Evolutionary conservation across 2,329 filamentous ascomycete species (phyloP), one percentile per base, ranked within the genome.

Genomic region (Diaporthe humulicola): DNA sequence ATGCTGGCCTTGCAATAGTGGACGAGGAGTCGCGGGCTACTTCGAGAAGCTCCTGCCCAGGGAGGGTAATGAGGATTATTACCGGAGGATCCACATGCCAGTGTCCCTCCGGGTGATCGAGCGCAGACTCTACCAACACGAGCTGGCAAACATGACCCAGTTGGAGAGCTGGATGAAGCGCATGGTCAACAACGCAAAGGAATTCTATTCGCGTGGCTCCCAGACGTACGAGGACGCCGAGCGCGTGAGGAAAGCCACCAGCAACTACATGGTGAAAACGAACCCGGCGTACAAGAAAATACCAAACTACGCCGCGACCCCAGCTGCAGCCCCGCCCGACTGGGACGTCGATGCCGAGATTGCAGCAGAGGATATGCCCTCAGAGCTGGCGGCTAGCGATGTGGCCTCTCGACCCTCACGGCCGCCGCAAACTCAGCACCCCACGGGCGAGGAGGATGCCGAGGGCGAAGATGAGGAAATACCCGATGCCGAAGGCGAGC

Each of bases 111-210:
- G 93, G 78, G 93, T 89, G 2, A 93, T 97, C 76, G 94, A 97
- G 86, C 87, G 88, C 60, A 96, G 95, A 83, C 87, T 98, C 69
- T 88, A 90, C 70, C 88, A 90, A 67, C 87, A 90, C 79, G 89
- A 92, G 77, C 97, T 98, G 81, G 82, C 88, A 19, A 93, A 86
- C 70, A 87, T 98, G 66, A 92, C 94, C 8, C 88, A 93, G 67
- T 86, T 98, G 17, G 95, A 98, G 83, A 93, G 93, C 80, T 96
- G 96, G 81, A 90, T 96, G 81, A 97, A 97, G 86, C 92, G 95
- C 77, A 94, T 98, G 89, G 93, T 98, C 73, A 89, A 91, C 77
- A 98, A 98, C 81, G 94, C 94, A 48, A 98, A 98, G 83, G 92
- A 95, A 71, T 97, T 91, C 84, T 96, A 96, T 80, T 88, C 92